These are phyloP conservation scores for Paramyrothecium sp. DNA, from an alignment of 2,329 filamentous ascomycete genomes.

Conservation along the genomic window DNA sequence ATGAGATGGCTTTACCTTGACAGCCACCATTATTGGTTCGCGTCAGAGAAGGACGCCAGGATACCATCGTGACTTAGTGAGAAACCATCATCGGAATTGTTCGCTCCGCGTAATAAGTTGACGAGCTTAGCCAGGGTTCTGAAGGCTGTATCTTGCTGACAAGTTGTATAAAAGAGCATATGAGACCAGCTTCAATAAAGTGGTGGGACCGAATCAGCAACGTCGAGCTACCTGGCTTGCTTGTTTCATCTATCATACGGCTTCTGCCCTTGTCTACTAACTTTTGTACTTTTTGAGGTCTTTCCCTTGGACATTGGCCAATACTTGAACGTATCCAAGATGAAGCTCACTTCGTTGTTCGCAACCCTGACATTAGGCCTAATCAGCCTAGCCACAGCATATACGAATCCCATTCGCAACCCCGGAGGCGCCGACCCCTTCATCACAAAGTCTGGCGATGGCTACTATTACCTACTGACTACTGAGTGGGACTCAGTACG, in stretches of 20 bases:
- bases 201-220: not conserved
- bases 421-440: conserved; percentile 51
- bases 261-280: not conserved
- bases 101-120: not conserved
- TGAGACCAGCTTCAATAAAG: not conserved
- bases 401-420: conserved; percentile 48
- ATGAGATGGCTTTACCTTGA: not conserved
- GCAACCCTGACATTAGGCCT: conserved; percentile 6
- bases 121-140: not conserved
- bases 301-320: not conserved
- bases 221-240: not conserved
- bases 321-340: not conserved
- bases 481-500: conserved; percentile 53
- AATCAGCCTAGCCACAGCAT: conserved; percentile 26
- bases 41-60: not conserved
- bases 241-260: not conserved
- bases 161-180: not conserved
- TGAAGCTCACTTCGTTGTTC: not conserved
- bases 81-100: not conserved
- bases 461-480: conserved; percentile 54
- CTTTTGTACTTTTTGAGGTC: not conserved
- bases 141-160: not conserved
- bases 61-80: not conserved
- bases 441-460: conserved; percentile 43
- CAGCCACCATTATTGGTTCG: not conserved